Evolutionary conservation across 2,329 filamentous ascomycete species (phyloP), one percentile per base, ranked within the genome.

Genomic region (Aspergillus sp.): DNA sequence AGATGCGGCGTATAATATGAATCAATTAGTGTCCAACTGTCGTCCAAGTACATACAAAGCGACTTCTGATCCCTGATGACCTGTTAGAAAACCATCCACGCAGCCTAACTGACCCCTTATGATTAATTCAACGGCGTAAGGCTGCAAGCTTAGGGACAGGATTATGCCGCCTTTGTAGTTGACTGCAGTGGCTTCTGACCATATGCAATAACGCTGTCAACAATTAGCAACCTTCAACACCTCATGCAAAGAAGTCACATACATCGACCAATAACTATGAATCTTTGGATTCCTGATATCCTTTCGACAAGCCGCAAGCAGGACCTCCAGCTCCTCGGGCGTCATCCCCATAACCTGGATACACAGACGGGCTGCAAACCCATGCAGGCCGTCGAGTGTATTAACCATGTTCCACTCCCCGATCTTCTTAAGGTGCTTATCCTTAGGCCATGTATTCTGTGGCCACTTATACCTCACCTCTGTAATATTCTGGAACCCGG

Each of bases 381-480:
- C 55, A n/a, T 57, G 17, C 41, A 52, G 6, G 5, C 50, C 55
- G 15, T 52, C 55, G 5, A 52, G 33, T 3, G 48, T 57, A 19
- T 57, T 52, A 6, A 57, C 41, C 55, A 57, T 57, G 4, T 52
- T 50, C 33, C 60, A 57, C 27, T 44, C 60, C 1, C 65, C 70
- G 4, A 71, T 57, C 17, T 67, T 63, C 37, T 72, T 71, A 33
- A 69, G 52, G 21, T 61, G 58, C 1, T 62, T 54, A 39, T 72
- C 64, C 53, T 67, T 68, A 6, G 68, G 68, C 71, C 71, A 74
- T 14, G 62, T 62, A 3, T 67, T 69, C n/a, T 69, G 63, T 0
- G 71, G 70, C 19, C 63, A 60, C 31, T 66, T 59, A 40, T 63
- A 63, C 23, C 64, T 61, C 23, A 59, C 43, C 19, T 63, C 40